Base-by-base conservation (phyloP, 805 yeast species). In the Candida arabinofermentans region DNA sequence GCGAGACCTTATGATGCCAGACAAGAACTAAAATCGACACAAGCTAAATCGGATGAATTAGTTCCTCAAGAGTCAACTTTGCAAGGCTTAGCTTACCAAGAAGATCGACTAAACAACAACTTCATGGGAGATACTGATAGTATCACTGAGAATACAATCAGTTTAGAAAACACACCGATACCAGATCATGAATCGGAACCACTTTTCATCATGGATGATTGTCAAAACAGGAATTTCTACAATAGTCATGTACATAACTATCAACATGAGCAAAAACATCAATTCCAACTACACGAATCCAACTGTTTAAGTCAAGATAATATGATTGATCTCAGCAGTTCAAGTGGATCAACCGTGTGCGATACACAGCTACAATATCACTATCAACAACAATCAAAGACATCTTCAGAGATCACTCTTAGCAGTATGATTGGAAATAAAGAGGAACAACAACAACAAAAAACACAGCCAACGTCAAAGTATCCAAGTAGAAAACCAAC, bases 1-100 rank as follows among this genome's bases (percentile, higher is more conserved):
- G 74, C 73, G 4, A 45, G 65, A 34, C 63, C 62, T 2, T 59
- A 56, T 26, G 66, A 62, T 38, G 55, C 61, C 8, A 48, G 62
- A 40, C 62, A 62, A 6, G 23, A 12, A 7, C 10, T 27, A 18
- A 18, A 8, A 14, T 9, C 23, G 10, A 4, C 34, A 27, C 14
- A 27, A 16, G 17, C 32, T 10, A 5, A 17, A 18, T 36, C 29
- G 9, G 29, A 13, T 7, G 29, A 3, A 21, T 39, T 14, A 7
- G 10, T n/a, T 6, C 4, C 27, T n/a, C 17, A 12, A 7, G 23
- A 36, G 19, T n/a, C n/a, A n/a, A n/a, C n/a, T n/a, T n/a, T n/a
- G n/a, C n/a, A n/a, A n/a, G n/a, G n/a, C n/a, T n/a, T n/a, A n/a
- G n/a, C n/a, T n/a, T n/a, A n/a, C n/a, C n/a, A n/a, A n/a, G n/a